phyloP scores from a whole-genome alignment of 306 rosid species.

The Pterocarpus macrocarpus region DNA sequence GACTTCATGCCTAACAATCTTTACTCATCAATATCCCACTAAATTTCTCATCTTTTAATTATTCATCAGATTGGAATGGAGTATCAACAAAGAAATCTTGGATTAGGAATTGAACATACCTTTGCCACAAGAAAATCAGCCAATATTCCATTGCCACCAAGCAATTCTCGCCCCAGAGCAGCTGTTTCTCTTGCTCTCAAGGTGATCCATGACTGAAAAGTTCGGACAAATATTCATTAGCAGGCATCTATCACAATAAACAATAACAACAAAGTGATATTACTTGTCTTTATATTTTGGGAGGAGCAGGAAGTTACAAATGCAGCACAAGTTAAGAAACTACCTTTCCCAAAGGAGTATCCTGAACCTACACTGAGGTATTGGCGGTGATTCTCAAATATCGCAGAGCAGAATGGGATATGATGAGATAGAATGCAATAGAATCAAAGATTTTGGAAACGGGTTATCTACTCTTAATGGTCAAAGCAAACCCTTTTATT shows the following conservation, averaged over 20 bases:
- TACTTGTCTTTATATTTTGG: not conserved
- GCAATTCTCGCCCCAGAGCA: slow-evolving; percentile 91
- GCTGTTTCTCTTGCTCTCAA: slow-evolving; percentile 93
- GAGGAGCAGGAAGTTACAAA: not conserved
- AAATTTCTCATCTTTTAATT: slow-evolving; percentile 15
- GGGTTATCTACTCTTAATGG: too few species aligned
- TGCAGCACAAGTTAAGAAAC: slow-evolving; percentile 4
- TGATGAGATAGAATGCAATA: too few species aligned
- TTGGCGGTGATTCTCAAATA: too few species aligned
- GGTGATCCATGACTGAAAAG: slow-evolving; percentile 86
- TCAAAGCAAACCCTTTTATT: too few species aligned
- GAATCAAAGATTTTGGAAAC: too few species aligned
- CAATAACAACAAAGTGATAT: too few species aligned
- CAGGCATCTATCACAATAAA: not conserved
- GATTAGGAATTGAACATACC: slow-evolving; percentile 51
- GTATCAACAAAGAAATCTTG: slow-evolving; percentile 22
- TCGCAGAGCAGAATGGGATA: too few species aligned
- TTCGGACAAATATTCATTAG: slow-evolving; percentile 23
- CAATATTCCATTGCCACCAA: slow-evolving; percentile 95
- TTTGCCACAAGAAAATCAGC: slow-evolving; percentile 91
- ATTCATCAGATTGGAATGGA: not conserved
- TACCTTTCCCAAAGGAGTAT: slow-evolving; percentile 97
- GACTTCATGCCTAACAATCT: not conserved
- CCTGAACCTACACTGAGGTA: too few species aligned
- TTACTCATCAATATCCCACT: not conserved